Evolutionary conservation across 805 yeast species (phyloP).

Genomic region (Maudiozyma turicensis): DNA sequence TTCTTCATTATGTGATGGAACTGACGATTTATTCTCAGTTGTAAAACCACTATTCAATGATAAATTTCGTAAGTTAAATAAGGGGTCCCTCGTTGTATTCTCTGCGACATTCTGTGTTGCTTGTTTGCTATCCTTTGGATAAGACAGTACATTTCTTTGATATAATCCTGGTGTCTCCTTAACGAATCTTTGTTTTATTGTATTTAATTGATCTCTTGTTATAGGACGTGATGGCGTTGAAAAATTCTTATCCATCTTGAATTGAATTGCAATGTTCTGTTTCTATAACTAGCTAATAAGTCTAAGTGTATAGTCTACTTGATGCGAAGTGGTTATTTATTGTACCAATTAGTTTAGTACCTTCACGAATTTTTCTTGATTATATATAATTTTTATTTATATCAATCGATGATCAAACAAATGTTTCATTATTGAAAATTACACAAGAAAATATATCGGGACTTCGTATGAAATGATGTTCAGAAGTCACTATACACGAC

Average conservation of each 20-base stretch:
- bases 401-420: too few relatives aligned
- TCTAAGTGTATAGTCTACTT: not conserved
- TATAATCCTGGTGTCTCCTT: constrained; percentile 24
- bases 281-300: not conserved
- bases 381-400: too few relatives aligned
- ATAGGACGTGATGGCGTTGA: constrained; percentile 1
- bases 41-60: not conserved
- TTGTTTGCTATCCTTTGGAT: constrained; percentile 1
- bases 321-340: too few relatives aligned
- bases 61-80: not conserved
- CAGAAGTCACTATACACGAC: too few relatives aligned
- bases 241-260: not conserved
- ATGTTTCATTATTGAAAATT: too few relatives aligned
- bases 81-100: not conserved
- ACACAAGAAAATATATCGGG: too few relatives aligned
- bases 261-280: not conserved
- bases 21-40: not conserved
- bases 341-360: too few relatives aligned
- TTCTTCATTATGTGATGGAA: not conserved
- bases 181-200: constrained; percentile 13
- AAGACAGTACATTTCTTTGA: constrained; percentile 11
- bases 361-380: too few relatives aligned
- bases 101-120: not conserved
- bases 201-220: constrained; percentile 9
- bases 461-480: too few relatives aligned